Evolutionary conservation across 139 green algal genomes (phyloP), one percentile per base, ranked within the genome.

Genomic region (Chlamydomonas incerta): DNA sequence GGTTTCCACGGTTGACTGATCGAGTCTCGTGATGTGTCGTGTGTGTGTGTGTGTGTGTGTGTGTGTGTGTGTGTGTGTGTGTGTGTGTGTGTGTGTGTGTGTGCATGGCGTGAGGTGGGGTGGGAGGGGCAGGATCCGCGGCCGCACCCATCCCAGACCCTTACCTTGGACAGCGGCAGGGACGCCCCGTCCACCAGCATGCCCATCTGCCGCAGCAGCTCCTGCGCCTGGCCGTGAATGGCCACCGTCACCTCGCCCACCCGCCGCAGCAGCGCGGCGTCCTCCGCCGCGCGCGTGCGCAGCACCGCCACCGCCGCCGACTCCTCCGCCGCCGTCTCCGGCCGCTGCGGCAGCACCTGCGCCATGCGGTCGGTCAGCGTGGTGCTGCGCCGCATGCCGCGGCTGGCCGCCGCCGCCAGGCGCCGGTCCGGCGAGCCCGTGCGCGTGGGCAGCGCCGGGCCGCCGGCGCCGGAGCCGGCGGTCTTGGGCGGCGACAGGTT

Each of bases 171-270:
- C 65, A 81, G 62, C 28, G 83, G 66, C 72, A 88, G 62, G 0
- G 3, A 29, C 4, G 72, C 73, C 5, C 37, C 46, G 5, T 63
- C 28, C 17, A 70, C 60, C 60, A 88, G 62, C 72, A 88, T 31
- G 41, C 83, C 83, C 83, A 88, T n/a, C 71, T 81, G 72, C 1
- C 66, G 83, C 46, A 83, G 80, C 72, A 88, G 72, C 72, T 82
- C 83, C 72, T 88, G 72, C 58, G 85, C 85, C 71, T 89, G 83
- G 14, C 31, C 72, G 35, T 88, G 83, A 0, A 88, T 83, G n/a
- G 60, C 58, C 50, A 82, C 73, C 50, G 69, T 46, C 72, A 83
- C 73, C 24, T 80, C 72, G n/a, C 37, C 83, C 83, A 88, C 65
- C 0, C 60, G 72, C n/a, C 66, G 23, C 63, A 82, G 46, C 72